Conservation (phyloP, 2,329 filamentous ascomycete genomes). For the Venturia aucupariae region DNA sequence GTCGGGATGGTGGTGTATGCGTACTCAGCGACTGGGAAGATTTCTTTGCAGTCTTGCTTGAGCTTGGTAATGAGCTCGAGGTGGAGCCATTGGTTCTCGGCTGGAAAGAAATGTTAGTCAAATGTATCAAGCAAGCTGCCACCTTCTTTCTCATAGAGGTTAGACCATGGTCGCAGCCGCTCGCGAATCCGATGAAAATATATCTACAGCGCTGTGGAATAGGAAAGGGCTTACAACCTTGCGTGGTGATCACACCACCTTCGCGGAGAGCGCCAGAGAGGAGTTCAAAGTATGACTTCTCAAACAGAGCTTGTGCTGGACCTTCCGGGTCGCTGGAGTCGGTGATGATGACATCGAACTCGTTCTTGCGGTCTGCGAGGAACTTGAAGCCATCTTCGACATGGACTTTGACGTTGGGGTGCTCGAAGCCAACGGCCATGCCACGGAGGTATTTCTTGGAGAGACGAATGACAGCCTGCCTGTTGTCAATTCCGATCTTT, state of each 20-base stretch:
- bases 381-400: conserved; percentile 99
- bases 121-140: conserved; percentile 3
- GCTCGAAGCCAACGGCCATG: conserved; percentile 88
- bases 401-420: conserved; percentile 88
- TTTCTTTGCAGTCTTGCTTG: conserved; percentile 92
- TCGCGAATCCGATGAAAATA: neutral
- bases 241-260: conserved; percentile 96
- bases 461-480: conserved; percentile 80
- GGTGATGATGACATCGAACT: conserved; percentile 99
- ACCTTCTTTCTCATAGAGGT: neutral
- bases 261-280: conserved; percentile 82
- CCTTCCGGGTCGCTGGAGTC: conserved; percentile 97
- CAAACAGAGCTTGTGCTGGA: conserved; percentile 90
- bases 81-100: conserved; percentile 99
- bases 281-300: conserved; percentile 98
- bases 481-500: neutral
- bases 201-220: conserved; percentile 16
- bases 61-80: conserved; percentile 86
- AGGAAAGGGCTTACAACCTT: conserved; percentile 93
- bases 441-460: conserved; percentile 95
- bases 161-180: neutral
- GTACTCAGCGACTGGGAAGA: conserved; percentile 97
- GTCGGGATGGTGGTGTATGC: conserved; percentile 99
- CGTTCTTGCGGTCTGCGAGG: conserved; percentile 89
- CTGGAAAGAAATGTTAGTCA: conserved; percentile 37